Conservation (phyloP, 75 land plant species). For the Picea sitchensis region DNA sequence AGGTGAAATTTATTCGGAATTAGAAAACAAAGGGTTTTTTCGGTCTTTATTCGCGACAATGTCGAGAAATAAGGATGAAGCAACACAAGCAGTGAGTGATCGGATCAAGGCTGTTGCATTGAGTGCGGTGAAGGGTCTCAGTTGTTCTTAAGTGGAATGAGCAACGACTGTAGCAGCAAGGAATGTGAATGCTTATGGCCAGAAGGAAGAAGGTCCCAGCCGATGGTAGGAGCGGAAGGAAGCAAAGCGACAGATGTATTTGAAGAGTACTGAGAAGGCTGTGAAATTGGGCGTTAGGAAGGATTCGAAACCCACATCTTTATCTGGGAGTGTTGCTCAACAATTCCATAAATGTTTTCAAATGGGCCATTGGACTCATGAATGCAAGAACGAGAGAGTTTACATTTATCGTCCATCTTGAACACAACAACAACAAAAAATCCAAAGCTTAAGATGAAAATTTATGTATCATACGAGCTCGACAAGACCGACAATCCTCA, state of each 20-base stretch:
- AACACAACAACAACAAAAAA: conserved; percentile 74
- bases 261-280: conserved; percentile 90
- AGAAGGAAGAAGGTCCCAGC: conserved; percentile 94
- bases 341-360: conserved; percentile 89
- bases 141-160: conserved; percentile 77
- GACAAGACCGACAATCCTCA: conserved; percentile 11
- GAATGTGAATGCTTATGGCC: conserved; percentile 14
- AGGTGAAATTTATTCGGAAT: too few relatives aligned
- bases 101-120: conserved; percentile 73
- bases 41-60: too few relatives aligned
- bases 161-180: conserved; percentile 74
- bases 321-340: conserved; percentile 34
- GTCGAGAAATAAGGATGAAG: too few relatives aligned
- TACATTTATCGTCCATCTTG: conserved; percentile 79
- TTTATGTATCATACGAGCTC: conserved; percentile 48
- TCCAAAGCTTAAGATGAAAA: conserved; percentile 56
- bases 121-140: conserved; percentile 79
- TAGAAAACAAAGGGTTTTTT: too few relatives aligned
- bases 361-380: conserved; percentile 84
- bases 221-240: conserved; percentile 94
- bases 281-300: conserved; percentile 77
- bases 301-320: conserved; percentile 33
- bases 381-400: conserved; percentile 86
- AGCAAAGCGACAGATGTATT: conserved; percentile 91
- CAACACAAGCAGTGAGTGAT: conserved; percentile 54